These are phyloP conservation scores for Pyrus communis DNA, from an alignment of 306 rosid species.

Conservation along the genomic window DNA sequence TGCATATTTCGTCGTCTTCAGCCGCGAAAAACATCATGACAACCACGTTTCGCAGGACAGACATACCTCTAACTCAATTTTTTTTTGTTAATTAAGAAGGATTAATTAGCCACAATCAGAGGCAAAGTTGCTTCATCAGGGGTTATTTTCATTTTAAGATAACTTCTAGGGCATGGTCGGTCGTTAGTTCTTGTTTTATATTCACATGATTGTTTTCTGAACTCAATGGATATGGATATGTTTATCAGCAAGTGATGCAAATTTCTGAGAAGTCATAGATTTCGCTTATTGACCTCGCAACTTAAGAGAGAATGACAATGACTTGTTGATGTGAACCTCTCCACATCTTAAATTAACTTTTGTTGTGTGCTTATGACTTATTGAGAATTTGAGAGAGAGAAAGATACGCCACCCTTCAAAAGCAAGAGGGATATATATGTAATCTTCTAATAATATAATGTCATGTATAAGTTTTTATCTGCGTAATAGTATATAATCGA, in stretches of 20 bases:
- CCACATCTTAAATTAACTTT: background rate
- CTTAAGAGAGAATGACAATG: slow-evolving; percentile 9
- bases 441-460: too few relatives aligned
- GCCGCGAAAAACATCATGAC: background rate
- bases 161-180: background rate
- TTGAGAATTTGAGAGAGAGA: background rate
- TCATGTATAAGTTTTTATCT: too few relatives aligned
- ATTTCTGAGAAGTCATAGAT: background rate
- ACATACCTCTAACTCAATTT: background rate
- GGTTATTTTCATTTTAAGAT: background rate
- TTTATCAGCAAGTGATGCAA: background rate
- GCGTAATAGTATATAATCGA: too few relatives aligned
- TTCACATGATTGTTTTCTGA: background rate
- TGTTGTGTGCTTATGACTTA: background rate
- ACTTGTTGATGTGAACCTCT: slow-evolving; percentile 1
- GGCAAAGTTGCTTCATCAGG: slow-evolving; percentile 8
- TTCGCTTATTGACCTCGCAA: slow-evolving; percentile 23
- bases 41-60: background rate
- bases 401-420: background rate
- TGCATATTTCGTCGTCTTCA: background rate
- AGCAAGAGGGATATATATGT: too few relatives aligned
- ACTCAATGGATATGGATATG: background rate
- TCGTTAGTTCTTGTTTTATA: background rate
- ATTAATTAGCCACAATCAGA: slow-evolving; percentile 3
- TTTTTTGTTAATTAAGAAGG: background rate